Conservation (phyloP, 179 eudicot species). For the Sideroxylon spinosum region DNA sequence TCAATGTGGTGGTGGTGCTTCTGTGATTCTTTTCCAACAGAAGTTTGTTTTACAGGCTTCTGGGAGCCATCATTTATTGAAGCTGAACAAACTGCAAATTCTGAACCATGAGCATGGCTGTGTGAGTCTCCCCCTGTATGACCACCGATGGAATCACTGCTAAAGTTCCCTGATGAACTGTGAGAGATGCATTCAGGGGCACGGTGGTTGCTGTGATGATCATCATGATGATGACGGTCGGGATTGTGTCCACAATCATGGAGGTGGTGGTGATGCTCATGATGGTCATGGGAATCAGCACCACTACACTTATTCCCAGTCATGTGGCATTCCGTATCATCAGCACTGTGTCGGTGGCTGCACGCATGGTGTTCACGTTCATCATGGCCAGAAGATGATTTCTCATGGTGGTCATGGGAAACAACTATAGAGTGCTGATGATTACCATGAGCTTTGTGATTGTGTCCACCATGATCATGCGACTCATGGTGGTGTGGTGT, state of each 20-base stretch:
- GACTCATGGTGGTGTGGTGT: slow-evolving; percentile 17
- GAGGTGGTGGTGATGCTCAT: slow-evolving; percentile 18
- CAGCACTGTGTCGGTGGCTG: slow-evolving; percentile 24
- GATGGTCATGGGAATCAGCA: slow-evolving; percentile 21
- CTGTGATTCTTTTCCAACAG: slow-evolving; percentile 19
- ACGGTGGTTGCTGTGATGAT: slow-evolving; percentile 19
- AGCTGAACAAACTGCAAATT: slow-evolving; percentile 18
- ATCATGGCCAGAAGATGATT: slow-evolving; percentile 17
- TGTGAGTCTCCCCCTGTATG: slow-evolving; percentile 12
- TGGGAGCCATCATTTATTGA: slow-evolving; percentile 6
- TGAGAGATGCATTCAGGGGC: slow-evolving; percentile 4
- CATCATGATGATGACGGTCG: slow-evolving; percentile 11
- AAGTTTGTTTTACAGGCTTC: not conserved
- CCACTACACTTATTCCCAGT: slow-evolving; percentile 17
- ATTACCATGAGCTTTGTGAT: slow-evolving; percentile 20
- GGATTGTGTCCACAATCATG: slow-evolving; percentile 16
- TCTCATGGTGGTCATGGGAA: slow-evolving; percentile 23
- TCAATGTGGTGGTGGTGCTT: slow-evolving; percentile 59
- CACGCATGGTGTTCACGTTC: slow-evolving; percentile 25
- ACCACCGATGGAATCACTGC: not conserved
- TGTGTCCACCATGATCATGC: slow-evolving; percentile 27
- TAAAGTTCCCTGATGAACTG: not conserved
- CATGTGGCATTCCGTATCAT: not conserved
- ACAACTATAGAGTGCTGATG: slow-evolving; percentile 26
- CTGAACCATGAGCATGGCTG: slow-evolving; percentile 8